phyloP scores from a whole-genome alignment of 2,329 filamentous ascomycete species.

The Elsinoe ampelina region DNA sequence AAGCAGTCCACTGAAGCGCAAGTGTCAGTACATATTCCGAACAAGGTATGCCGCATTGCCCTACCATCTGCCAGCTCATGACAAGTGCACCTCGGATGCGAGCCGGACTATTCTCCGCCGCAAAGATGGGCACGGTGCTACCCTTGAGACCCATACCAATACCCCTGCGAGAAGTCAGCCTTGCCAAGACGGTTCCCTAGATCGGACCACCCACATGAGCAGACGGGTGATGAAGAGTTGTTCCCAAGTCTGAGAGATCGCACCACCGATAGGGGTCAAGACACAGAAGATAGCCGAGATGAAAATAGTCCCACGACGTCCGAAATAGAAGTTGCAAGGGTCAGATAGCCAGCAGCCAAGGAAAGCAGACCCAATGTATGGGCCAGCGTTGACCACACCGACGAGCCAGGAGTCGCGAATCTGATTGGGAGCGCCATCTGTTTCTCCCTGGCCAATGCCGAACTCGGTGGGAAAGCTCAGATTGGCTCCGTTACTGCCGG shows the following conservation, averaged over 20 bases:
- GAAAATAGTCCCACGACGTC: slow-evolving; percentile 30
- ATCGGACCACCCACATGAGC: slow-evolving; percentile 9
- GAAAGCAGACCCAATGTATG: slow-evolving; percentile 35
- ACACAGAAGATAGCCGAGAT: slow-evolving; percentile 22
- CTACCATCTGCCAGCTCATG: slow-evolving; percentile 27
- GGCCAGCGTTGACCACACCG: slow-evolving; percentile 56
- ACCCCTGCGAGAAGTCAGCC: slow-evolving; percentile 1
- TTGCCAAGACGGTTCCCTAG: background rate
- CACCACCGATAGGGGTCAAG: slow-evolving; percentile 12
- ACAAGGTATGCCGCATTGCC: background rate
- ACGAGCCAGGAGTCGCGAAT: slow-evolving; percentile 48
- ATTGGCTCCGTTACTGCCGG: slow-evolving; percentile 40
- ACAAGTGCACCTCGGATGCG: slow-evolving; percentile 23
- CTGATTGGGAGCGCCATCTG: slow-evolving; percentile 24
- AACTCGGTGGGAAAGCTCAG: slow-evolving; percentile 51
- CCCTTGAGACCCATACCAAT: slow-evolving; percentile 18
- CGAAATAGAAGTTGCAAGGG: slow-evolving; percentile 24
- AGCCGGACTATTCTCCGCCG: slow-evolving; percentile 15
- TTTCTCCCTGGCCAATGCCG: slow-evolving; percentile 33
- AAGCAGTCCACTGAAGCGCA: slow-evolving; percentile 20
- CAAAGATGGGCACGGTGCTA: slow-evolving; percentile 16
- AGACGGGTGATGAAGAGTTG: slow-evolving; percentile 15
- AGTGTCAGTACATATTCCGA: slow-evolving; percentile 17
- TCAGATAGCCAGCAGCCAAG: slow-evolving; percentile 17
- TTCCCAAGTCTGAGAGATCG: slow-evolving; percentile 13